These are phyloP conservation scores for Zygnema cylindricum DNA, from an alignment of 139 green algal genomes.

Conservation along the genomic window DNA sequence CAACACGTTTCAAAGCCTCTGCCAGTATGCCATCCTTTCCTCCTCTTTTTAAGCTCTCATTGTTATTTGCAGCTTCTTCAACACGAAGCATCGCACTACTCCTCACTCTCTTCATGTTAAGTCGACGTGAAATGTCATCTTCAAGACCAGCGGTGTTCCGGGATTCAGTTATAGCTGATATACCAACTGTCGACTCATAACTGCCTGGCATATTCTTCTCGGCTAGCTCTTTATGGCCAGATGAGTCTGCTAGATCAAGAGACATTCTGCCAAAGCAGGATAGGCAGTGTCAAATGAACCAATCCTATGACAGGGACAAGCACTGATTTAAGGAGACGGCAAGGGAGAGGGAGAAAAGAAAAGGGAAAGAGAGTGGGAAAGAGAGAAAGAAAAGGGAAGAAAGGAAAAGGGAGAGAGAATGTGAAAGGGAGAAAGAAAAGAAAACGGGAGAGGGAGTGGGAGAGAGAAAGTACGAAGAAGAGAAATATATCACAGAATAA, in stretches of 20 bases:
- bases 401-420: background rate
- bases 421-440: background rate
- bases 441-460: background rate
- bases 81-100: slow-evolving; percentile 21
- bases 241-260: background rate
- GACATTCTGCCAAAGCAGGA: background rate
- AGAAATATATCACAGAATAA: too few relatives aligned
- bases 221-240: background rate
- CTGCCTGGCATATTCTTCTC: background rate
- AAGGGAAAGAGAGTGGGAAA: background rate
- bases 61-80: background rate
- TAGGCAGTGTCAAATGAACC: background rate
- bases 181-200: background rate
- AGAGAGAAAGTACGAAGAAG: background rate
- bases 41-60: background rate
- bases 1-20: slow-evolving; percentile 7
- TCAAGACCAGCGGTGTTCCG: background rate
- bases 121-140: background rate
- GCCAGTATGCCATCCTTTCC: background rate
- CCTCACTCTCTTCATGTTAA: slow-evolving; percentile 13
- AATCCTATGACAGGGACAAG: background rate
- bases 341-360: background rate
- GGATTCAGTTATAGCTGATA: background rate
- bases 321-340: background rate
- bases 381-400: background rate